Percentiles rank a stretch among this genome's conserved stretches.
Conservation (phyloP, 2,329 filamentous ascomycete genomes). For the Thelonectria blattea region DNA sequence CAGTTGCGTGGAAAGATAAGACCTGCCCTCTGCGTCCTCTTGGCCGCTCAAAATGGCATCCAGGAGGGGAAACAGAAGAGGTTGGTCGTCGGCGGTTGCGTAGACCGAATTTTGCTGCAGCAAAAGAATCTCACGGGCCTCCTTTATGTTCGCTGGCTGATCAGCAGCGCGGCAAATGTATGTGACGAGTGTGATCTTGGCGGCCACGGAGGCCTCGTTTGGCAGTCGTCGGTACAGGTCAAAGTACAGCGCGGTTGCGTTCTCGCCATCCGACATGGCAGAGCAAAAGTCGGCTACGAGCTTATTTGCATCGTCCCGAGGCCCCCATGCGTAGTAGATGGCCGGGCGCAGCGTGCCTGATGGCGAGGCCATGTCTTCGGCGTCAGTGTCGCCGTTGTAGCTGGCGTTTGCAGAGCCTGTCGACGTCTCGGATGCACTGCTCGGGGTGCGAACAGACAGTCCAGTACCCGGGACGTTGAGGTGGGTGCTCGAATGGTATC, state of each 20-base stretch:
- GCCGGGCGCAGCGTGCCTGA: background rate
- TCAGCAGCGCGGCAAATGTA: constrained; percentile 31
- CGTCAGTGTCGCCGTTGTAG: constrained; percentile 6
- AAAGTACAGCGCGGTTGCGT: constrained; percentile 30
- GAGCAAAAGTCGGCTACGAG: constrained; percentile 37
- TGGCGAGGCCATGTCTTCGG: background rate
- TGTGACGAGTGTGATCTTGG: constrained; percentile 25
- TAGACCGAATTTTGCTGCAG: constrained; percentile 5
- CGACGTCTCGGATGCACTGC: constrained; percentile 2
- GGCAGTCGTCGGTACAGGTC: constrained; percentile 21
- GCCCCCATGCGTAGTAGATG: constrained; percentile 25
- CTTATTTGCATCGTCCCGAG: constrained; percentile 24
- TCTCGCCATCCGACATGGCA: constrained; percentile 35
- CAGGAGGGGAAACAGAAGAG: constrained; percentile 30
- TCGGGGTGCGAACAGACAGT: background rate
- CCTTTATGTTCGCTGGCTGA: constrained; percentile 23
- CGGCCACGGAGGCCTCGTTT: background rate
- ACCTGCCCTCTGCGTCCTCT: constrained; percentile 15
- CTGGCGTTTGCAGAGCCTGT: constrained; percentile 1
- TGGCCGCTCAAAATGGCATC: constrained; percentile 25
- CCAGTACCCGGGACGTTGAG: constrained; percentile 1
- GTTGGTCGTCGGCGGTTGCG: background rate
- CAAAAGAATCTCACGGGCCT: constrained; percentile 24
- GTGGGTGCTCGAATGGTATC: background rate
- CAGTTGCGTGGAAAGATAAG: constrained; percentile 31